A percentile compares a stretch with the other conserved stretches of the same genome.
Evolutionary conservation across 139 green algal species (phyloP).

Genomic region (Zygnema cylindricum): DNA sequence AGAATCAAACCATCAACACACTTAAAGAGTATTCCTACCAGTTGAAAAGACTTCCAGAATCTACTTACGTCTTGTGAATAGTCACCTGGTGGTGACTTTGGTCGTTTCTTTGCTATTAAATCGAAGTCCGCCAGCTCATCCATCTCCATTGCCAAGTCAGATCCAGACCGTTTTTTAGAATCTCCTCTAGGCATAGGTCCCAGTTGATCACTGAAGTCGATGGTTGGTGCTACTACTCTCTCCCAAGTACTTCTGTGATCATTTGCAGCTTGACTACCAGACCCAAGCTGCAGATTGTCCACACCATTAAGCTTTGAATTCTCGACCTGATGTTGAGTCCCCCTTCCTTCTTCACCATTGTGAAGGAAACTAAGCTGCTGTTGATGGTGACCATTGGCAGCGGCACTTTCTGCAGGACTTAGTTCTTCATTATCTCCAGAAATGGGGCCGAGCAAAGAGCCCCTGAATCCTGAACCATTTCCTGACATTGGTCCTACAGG

Average conservation of each 20-base stretch:
- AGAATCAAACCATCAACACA: too few relatives aligned
- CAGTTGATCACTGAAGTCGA: slow-evolving; percentile 24
- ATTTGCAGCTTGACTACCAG: neutral
- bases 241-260: neutral
- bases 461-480: neutral
- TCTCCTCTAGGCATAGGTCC: slow-evolving; percentile 15
- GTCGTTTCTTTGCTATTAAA: neutral
- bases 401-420: neutral
- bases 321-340: neutral
- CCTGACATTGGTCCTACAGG: neutral
- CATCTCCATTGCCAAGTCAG: neutral
- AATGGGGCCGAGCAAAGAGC: neutral
- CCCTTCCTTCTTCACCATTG: neutral
- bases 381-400: neutral
- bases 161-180: neutral
- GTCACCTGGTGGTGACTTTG: slow-evolving; percentile 7
- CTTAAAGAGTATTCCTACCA: too few relatives aligned
- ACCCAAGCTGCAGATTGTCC: neutral
- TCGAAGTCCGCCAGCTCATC: slow-evolving; percentile 1
- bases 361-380: neutral
- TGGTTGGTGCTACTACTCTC: neutral
- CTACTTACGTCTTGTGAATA: neutral
- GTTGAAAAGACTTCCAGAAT: too few relatives aligned
- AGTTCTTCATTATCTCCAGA: neutral
- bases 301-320: neutral